Conservation (phyloP, 495 filamentous ascomycete genomes). For the Penicillium maclennaniae region DNA sequence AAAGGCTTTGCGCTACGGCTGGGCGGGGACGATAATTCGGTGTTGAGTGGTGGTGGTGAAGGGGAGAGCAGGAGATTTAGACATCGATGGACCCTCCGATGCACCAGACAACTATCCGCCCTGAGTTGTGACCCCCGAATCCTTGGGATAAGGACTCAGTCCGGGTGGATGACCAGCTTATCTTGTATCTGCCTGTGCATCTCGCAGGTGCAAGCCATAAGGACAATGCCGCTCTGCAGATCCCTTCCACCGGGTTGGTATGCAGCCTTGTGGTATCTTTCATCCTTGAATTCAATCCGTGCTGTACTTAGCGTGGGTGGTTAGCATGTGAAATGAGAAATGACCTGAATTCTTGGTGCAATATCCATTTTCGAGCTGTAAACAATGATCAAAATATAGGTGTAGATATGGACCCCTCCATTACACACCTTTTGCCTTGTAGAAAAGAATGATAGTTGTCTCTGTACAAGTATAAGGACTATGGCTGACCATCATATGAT, state of each 20-base stretch:
- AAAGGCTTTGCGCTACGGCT: slow-evolving; percentile 19
- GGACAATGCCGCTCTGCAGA: slow-evolving; percentile 13
- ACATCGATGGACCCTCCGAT: slow-evolving; percentile 16
- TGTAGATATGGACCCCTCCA: neutral
- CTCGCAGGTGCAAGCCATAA: slow-evolving; percentile 15
- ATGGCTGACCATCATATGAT: too few relatives aligned
- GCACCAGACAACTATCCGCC: slow-evolving; percentile 16
- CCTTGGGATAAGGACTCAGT: neutral
- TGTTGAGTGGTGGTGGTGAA: neutral
- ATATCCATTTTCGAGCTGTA: neutral
- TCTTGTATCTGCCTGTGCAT: slow-evolving; percentile 8
- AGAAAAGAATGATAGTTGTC: too few relatives aligned
- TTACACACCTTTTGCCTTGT: too few relatives aligned
- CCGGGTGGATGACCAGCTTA: slow-evolving; percentile 25
- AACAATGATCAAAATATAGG: neutral
- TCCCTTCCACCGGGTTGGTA: neutral
- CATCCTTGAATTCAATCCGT: neutral
- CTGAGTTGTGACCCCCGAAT: slow-evolving; percentile 4
- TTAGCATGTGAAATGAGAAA: slow-evolving; percentile 17
- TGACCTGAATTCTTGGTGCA: slow-evolving; percentile 8
- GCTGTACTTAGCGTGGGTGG: neutral
- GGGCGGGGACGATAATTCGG: slow-evolving; percentile 22
- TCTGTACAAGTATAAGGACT: too few relatives aligned
- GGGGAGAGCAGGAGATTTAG: slow-evolving; percentile 14
- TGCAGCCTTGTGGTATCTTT: slow-evolving; percentile 8